Conservation (phyloP, 2,329 filamentous ascomycete species). For the Epicoccum nigrum region DNA sequence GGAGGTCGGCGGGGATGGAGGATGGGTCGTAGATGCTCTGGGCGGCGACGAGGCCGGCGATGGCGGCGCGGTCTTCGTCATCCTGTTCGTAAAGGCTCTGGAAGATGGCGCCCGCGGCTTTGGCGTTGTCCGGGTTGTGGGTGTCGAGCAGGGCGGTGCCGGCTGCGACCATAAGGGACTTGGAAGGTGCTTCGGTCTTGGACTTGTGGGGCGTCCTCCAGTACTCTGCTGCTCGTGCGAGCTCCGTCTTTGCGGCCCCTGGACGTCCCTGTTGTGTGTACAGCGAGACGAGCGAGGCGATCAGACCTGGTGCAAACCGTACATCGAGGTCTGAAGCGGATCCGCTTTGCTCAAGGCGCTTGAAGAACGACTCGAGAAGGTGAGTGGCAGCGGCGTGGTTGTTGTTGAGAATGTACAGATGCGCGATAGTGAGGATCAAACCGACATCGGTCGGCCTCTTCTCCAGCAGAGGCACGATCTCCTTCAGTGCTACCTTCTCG, state of each 20-base stretch:
- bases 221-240: conserved; percentile 79
- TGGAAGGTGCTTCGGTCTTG: conserved; percentile 48
- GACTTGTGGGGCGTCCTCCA: conserved; percentile 70
- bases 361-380: conserved; percentile 78
- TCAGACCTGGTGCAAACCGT: conserved; percentile 82
- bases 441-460: conserved; percentile 81
- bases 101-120: conserved; percentile 79
- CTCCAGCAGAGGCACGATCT: conserved; percentile 71
- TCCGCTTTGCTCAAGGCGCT: conserved; percentile 68
- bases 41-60: conserved; percentile 85
- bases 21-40: conserved; percentile 68
- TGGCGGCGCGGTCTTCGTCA: conserved; percentile 70
- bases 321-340: conserved; percentile 67
- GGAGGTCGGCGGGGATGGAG: conserved; percentile 60
- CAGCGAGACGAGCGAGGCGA: conserved; percentile 79
- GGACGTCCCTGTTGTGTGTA: conserved; percentile 79
- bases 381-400: conserved; percentile 75
- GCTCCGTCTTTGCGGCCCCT: conserved; percentile 71
- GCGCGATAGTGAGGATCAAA: conserved; percentile 77
- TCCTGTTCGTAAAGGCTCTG: conserved; percentile 70
- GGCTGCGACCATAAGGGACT: conserved; percentile 74
- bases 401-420: conserved; percentile 76
- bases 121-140: conserved; percentile 69
- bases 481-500: conserved; percentile 71
- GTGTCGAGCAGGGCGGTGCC: conserved; percentile 84